A percentile compares a stretch with the other conserved stretches of the same genome.
These are phyloP conservation scores for Podaxis rugospora DNA, from an alignment of 768 basidiomycete genomes.

Conservation along the genomic window DNA sequence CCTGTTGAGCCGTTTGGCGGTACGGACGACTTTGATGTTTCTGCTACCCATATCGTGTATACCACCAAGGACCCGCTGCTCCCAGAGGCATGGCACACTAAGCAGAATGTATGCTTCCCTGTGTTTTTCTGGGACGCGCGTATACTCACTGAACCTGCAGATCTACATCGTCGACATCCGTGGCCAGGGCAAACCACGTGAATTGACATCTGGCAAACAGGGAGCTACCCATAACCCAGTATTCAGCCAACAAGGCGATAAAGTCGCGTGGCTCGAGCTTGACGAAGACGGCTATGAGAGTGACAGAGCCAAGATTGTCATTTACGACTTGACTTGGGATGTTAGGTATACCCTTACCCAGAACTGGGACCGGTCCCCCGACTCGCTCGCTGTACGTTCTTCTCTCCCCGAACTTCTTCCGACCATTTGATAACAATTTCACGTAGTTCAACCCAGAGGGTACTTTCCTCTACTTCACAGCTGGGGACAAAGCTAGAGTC, in stretches of 20 bases:
- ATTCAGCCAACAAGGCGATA: constrained; percentile 61
- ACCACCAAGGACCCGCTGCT: constrained; percentile 82
- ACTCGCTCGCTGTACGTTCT: constrained; percentile 48
- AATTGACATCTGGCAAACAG: constrained; percentile 80
- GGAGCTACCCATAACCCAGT: constrained; percentile 77
- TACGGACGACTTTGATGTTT: constrained; percentile 76
- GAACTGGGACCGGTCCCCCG: constrained; percentile 81
- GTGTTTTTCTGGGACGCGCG: background rate
- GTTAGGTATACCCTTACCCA: constrained; percentile 73
- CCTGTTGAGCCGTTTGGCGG: constrained; percentile 90
- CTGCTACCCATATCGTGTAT: constrained; percentile 65
- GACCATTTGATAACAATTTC: constrained; percentile 1
- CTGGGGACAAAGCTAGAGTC: constrained; percentile 72
- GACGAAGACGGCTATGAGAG: constrained; percentile 87
- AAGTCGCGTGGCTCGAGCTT: constrained; percentile 86
- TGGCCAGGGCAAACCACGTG: constrained; percentile 44
- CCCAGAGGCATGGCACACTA: constrained; percentile 81
- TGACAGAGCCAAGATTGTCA: constrained; percentile 76
- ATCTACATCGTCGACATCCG: constrained; percentile 65
- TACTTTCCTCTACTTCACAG: constrained; percentile 63
- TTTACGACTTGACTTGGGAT: constrained; percentile 69
- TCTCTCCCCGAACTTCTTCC: background rate
- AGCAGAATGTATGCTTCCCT: constrained; percentile 59
- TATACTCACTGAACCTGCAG: constrained; percentile 28
- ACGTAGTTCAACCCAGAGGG: constrained; percentile 72